These are phyloP conservation scores for Eucalyptus erythrocorys DNA, from an alignment of 345 rosid species.

Conservation along the genomic window DNA sequence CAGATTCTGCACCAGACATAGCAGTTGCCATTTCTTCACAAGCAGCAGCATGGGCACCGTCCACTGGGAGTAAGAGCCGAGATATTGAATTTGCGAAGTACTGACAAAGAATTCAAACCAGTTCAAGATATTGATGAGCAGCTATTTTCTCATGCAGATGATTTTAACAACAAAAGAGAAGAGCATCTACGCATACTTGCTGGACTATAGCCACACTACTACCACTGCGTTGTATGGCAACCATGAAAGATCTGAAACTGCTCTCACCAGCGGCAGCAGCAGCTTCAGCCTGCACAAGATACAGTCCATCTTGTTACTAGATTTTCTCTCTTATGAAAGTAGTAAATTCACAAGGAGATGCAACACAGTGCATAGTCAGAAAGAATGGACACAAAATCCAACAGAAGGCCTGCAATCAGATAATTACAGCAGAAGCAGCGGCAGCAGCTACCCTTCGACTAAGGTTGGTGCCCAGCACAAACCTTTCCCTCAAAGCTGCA, in stretches of 20 bases:
- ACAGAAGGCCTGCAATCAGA: constrained; percentile 1
- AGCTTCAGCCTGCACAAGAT: constrained; percentile 82
- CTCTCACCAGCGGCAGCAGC: constrained; percentile 99
- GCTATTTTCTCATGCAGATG: background rate
- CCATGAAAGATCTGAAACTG: constrained; percentile 99
- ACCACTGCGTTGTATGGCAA: constrained; percentile 95
- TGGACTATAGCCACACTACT: constrained; percentile 97
- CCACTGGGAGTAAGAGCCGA: constrained; percentile 92
- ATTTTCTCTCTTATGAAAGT: background rate
- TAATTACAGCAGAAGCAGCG: constrained; percentile 83
- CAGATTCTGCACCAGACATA: constrained; percentile 95
- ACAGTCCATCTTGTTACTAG: background rate
- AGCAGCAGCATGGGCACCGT: constrained; percentile 96
- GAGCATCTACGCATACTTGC: constrained; percentile 35
- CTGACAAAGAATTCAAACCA: constrained; percentile 21
- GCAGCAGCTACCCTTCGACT: constrained; percentile 99
- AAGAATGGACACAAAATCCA: background rate
- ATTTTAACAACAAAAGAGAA: background rate
- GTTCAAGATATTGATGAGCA: background rate
- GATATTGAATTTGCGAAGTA: constrained; percentile 95
- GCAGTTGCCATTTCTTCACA: constrained; percentile 99
- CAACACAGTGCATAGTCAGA: background rate
- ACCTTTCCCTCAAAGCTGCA: constrained; percentile 88
- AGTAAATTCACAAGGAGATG: background rate
- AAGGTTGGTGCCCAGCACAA: constrained; percentile 75